Conservation (phyloP, 495 filamentous ascomycete genomes). For the Tuber microsphaerosporum region DNA sequence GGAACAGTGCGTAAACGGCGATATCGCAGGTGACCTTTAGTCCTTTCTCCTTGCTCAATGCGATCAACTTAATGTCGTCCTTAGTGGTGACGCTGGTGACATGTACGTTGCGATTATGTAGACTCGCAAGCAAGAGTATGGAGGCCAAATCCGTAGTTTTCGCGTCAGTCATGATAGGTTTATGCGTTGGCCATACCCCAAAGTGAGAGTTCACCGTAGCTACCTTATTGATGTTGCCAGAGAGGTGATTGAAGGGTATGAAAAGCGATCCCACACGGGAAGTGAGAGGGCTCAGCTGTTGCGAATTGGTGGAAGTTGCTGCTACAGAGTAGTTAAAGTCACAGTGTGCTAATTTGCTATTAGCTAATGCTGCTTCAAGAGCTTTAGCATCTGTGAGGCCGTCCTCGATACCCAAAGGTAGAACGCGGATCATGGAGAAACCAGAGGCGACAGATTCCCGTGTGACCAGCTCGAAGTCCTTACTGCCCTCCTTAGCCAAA, state of each 20-base stretch:
- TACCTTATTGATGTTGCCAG: constrained; percentile 80
- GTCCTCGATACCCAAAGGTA: constrained; percentile 67
- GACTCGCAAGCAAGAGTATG: constrained; percentile 68
- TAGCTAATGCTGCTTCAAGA: constrained; percentile 68
- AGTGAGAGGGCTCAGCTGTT: constrained; percentile 64
- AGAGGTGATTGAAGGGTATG: constrained; percentile 80
- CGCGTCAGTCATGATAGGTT: constrained; percentile 79
- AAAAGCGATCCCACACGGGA: constrained; percentile 76
- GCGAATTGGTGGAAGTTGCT: constrained; percentile 68
- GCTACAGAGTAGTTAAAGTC: constrained; percentile 84
- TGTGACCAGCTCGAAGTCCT: constrained; percentile 64
- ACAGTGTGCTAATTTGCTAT: constrained; percentile 62
- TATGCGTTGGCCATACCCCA: constrained; percentile 69
- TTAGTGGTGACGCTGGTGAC: constrained; percentile 74
- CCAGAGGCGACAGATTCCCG: constrained; percentile 69
- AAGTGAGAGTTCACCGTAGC: constrained; percentile 76
- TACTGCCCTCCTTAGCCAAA: constrained; percentile 56
- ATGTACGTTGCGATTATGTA: constrained; percentile 77
- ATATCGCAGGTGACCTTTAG: constrained; percentile 81
- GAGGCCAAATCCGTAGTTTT: constrained; percentile 77
- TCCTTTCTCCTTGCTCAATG: constrained; percentile 73
- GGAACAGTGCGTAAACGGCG: constrained; percentile 70
- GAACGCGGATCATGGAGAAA: constrained; percentile 76
- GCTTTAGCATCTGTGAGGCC: constrained; percentile 66
- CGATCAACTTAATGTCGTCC: constrained; percentile 74